Evolutionary conservation across 768 basidiomycete genomes (phyloP).

Genomic region (Suillus placidus): DNA sequence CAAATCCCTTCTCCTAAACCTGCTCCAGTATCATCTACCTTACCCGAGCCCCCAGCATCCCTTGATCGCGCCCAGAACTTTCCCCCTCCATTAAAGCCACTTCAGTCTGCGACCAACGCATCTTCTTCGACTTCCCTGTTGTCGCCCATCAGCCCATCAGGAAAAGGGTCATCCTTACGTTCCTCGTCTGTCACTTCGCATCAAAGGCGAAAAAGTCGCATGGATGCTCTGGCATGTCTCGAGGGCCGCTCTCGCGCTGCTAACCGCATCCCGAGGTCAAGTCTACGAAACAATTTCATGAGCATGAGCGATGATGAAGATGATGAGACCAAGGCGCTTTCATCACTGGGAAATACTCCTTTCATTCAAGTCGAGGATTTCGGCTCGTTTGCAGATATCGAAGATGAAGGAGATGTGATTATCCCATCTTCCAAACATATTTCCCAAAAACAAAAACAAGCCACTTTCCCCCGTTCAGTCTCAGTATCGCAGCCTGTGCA

Average conservation of each 20-base stretch:
- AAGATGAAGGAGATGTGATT: constrained; percentile 35
- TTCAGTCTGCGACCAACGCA: constrained; percentile 20
- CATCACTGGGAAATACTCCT: constrained; percentile 15
- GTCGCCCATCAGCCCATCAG: constrained; percentile 18
- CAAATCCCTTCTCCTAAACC: constrained; percentile 64
- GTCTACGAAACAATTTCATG: constrained; percentile 56
- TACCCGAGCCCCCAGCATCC: constrained; percentile 41
- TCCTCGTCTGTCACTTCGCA: constrained; percentile 48
- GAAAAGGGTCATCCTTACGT: constrained; percentile 20
- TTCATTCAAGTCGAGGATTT: constrained; percentile 25
- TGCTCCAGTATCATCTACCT: constrained; percentile 48
- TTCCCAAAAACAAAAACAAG: constrained; percentile 16
- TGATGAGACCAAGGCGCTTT: constrained; percentile 31
- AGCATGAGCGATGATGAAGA: constrained; percentile 69
- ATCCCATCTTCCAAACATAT: constrained; percentile 19
- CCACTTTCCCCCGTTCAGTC: constrained; percentile 16
- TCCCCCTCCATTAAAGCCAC: neutral
- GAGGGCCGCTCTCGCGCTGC: constrained; percentile 51
- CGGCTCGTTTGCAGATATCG: constrained; percentile 32
- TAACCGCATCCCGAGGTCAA: constrained; percentile 22
- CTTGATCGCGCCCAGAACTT: neutral
- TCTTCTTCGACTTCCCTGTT: constrained; percentile 23
- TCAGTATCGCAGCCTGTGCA: constrained; percentile 17
- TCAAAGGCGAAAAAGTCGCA: constrained; percentile 51
- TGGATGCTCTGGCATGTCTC: constrained; percentile 63